Percentiles rank a stretch among this genome's conserved stretches.
These are phyloP conservation scores for Geranium brycei DNA, from an alignment of 345 rosid species.

Conservation along the genomic window DNA sequence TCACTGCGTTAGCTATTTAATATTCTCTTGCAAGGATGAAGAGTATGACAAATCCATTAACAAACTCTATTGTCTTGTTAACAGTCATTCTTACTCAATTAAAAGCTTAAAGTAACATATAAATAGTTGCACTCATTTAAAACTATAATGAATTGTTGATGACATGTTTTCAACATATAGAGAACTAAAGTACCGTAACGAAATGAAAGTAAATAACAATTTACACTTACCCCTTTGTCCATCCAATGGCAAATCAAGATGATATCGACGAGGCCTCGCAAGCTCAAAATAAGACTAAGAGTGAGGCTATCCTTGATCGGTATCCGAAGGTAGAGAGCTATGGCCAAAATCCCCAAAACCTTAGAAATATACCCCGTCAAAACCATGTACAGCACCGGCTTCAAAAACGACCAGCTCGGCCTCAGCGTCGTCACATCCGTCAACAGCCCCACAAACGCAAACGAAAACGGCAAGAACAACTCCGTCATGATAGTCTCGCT, in stretches of 20 bases:
- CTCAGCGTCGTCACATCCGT: conserved; percentile 30
- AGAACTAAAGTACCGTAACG: too few relatives aligned
- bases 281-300: conserved; percentile 43
- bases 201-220: neutral
- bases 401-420: conserved; percentile 27
- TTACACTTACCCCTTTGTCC: conserved; percentile 35
- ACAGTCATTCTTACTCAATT: too few relatives aligned
- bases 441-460: conserved; percentile 34
- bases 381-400: conserved; percentile 31
- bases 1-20: too few relatives aligned
- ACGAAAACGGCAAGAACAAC: conserved; percentile 52
- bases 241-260: conserved; percentile 43
- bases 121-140: too few relatives aligned
- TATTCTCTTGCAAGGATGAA: too few relatives aligned
- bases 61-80: too few relatives aligned
- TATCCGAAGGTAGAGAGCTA: conserved; percentile 21
- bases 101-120: too few relatives aligned
- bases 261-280: conserved; percentile 60
- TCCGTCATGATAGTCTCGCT: conserved; percentile 42
- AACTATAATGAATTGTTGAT: too few relatives aligned
- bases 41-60: too few relatives aligned
- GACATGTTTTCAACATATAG: too few relatives aligned
- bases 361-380: conserved; percentile 30
- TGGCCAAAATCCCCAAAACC: conserved; percentile 14
- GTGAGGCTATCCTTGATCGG: conserved; percentile 45